Conservation (phyloP, 441 rosid genomes). For the Populus hybrid region DNA sequence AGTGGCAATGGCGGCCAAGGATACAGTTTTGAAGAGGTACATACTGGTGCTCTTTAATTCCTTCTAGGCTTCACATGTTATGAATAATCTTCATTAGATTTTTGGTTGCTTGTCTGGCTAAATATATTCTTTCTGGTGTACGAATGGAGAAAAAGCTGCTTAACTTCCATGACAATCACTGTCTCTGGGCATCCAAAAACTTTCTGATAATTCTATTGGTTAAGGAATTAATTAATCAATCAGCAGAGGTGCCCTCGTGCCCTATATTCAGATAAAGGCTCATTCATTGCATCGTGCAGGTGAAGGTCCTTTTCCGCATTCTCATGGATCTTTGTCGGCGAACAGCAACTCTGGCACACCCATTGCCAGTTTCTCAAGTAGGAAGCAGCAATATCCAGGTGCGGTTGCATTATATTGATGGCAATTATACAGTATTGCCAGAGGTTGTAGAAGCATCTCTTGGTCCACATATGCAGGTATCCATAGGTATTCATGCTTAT, state of each 20-base stretch:
- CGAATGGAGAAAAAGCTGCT: background rate
- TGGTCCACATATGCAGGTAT: conserved; percentile 99
- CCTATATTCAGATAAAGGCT: background rate
- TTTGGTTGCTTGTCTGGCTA: background rate
- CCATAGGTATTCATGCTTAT: background rate
- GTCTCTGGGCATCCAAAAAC: background rate
- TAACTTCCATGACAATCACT: background rate
- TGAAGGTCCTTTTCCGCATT: conserved; percentile 94
- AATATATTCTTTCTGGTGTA: background rate
- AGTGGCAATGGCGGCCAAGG: conserved; percentile 99
- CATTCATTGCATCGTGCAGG: conserved; percentile 47
- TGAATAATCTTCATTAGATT: background rate
- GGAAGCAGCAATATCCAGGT: conserved; percentile 89
- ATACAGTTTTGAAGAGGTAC: conserved; percentile 98
- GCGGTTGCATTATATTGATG: conserved; percentile 97
- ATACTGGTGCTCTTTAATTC: conserved; percentile 12
- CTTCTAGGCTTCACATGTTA: background rate
- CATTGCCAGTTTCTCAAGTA: conserved; percentile 95
- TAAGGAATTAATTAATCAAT: background rate
- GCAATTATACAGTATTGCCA: conserved; percentile 93
- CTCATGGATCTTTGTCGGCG: conserved; percentile 98
- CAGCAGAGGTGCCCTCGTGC: background rate
- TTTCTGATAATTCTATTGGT: background rate
- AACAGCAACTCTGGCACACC: conserved; percentile 69
- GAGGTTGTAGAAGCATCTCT: conserved; percentile 99